Evolutionary conservation across 2,329 filamentous ascomycete species (phyloP), one percentile per base, ranked within the genome.

Genomic region (Colletotrichum magnum): DNA sequence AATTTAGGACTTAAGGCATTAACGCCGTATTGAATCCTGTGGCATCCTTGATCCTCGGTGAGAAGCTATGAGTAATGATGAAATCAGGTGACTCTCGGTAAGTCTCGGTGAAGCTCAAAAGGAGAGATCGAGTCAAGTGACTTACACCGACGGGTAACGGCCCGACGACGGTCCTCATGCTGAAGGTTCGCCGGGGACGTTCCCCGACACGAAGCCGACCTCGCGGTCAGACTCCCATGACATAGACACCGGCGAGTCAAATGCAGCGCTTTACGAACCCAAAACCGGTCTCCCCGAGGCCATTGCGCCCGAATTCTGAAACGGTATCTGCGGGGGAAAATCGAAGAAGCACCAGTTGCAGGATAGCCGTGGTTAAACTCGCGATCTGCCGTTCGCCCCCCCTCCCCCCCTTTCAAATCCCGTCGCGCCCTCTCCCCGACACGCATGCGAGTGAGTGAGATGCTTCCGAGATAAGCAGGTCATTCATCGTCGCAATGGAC

Each of bases 341-440:
- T 45, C 24, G 59, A 36, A 36, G 32, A 36, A 36, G 15, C 56
- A 69, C 56, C 62, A 57, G 36, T 61, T 61, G 67, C 62, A 56
- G 62, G 56, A 61, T 32, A 24, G 26, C 18, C 10, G 61, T 61
- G 41, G 56, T 67, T 69, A 67, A 48, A 61, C 67, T 69, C 62
- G 51, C 57, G 45, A 57, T 67, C 51, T 36, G 32, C 32, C 32
- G 32, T 36, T 36, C 32, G 32, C 32, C 32, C 32, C 26, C 51
- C 43, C 24, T 52, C 48, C 56, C 41, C 56, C 43, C 57, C 47
- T 47, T 4, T 47, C 16, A 6, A 32, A 24, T 32, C 36, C 56
- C 43, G 45, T 66, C 57, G 62, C 62, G 18, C 47, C 32, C 10
- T 61, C 62, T 69, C 67, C 67, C 67, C 67, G 67, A 69, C 52